phyloP scores from a whole-genome alignment of 2,329 filamentous ascomycete genomes.

The Fusarium coicis region DNA sequence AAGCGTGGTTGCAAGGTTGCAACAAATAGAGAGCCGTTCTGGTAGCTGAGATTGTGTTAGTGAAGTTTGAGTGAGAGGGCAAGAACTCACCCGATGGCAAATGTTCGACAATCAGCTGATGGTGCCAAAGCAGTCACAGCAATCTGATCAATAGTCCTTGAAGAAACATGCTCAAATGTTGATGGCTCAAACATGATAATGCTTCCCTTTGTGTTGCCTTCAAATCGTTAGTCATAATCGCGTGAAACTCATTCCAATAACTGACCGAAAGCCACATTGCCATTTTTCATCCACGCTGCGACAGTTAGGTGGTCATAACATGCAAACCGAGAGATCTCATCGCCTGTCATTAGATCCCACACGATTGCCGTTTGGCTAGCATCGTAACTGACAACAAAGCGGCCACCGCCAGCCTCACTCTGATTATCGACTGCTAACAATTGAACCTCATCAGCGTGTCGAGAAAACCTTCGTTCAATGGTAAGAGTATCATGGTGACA shows the following conservation, averaged over 20 bases:
- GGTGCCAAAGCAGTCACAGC: constrained; percentile 94
- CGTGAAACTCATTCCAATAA: background rate
- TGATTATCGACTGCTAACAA: constrained; percentile 91
- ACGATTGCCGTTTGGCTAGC: constrained; percentile 90
- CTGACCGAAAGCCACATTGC: constrained; percentile 95
- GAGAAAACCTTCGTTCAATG: constrained; percentile 85
- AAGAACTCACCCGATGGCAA: constrained; percentile 86
- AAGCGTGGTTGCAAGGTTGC: constrained; percentile 91
- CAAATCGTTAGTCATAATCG: constrained; percentile 28
- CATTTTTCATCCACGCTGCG: constrained; percentile 95
- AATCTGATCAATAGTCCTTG: constrained; percentile 89
- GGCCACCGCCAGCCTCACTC: constrained; percentile 85
- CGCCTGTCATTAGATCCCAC: constrained; percentile 94
- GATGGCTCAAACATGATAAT: constrained; percentile 94
- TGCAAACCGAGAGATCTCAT: constrained; percentile 90
- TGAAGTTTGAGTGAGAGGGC: background rate
- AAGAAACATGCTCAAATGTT: constrained; percentile 91
- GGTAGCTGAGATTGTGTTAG: constrained; percentile 71
- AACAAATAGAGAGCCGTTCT: constrained; percentile 93
- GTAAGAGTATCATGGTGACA: constrained; percentile 92
- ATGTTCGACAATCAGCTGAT: constrained; percentile 88
- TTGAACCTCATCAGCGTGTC: constrained; percentile 84
- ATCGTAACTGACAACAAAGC: constrained; percentile 94
- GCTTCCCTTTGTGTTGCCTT: constrained; percentile 92
- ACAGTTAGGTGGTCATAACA: constrained; percentile 88